Conservation (phyloP, 345 rosid genomes). For the Salix brachista region DNA sequence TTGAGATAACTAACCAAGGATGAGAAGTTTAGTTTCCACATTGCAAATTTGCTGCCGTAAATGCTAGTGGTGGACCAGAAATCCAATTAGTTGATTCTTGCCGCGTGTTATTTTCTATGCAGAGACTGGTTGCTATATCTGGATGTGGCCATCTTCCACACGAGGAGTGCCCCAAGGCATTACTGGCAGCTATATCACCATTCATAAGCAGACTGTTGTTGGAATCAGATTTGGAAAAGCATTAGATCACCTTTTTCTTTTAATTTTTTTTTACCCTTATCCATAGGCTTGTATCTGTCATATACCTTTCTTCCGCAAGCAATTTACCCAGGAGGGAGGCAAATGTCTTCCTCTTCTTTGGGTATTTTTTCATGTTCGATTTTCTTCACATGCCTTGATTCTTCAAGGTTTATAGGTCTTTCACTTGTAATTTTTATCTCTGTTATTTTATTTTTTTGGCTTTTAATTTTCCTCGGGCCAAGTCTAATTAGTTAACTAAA, state of each 20-base stretch:
- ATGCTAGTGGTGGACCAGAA: not conserved
- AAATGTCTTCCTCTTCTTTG: constrained; percentile 25
- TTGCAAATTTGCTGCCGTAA: not conserved
- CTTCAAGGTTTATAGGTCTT: constrained; percentile 27
- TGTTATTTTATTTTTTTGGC: not conserved
- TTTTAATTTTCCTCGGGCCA: not conserved
- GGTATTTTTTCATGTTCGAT: constrained; percentile 35
- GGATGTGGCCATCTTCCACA: constrained; percentile 98
- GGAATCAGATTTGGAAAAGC: constrained; percentile 43
- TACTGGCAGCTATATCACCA: constrained; percentile 79
- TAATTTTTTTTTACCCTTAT: constrained; percentile 6
- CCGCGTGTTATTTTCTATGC: constrained; percentile 22
- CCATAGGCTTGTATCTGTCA: constrained; percentile 25
- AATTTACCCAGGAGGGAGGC: constrained; percentile 26
- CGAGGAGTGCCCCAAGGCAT: constrained; percentile 91
- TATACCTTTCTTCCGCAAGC: constrained; percentile 2
- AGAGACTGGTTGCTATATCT: constrained; percentile 93
- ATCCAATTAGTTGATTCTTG: not conserved
- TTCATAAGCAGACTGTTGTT: constrained; percentile 64
- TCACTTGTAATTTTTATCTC: constrained; percentile 15
- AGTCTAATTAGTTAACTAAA: not conserved
- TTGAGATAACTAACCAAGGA: not conserved
- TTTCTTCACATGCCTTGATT: constrained; percentile 15
- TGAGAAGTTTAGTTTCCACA: not conserved
- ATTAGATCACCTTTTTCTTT: constrained; percentile 32